A percentile compares a stretch with the other conserved stretches of the same genome.
phyloP scores from a whole-genome alignment of 2,329 filamentous ascomycete genomes.

The Ascochyta clinopodiicola region DNA sequence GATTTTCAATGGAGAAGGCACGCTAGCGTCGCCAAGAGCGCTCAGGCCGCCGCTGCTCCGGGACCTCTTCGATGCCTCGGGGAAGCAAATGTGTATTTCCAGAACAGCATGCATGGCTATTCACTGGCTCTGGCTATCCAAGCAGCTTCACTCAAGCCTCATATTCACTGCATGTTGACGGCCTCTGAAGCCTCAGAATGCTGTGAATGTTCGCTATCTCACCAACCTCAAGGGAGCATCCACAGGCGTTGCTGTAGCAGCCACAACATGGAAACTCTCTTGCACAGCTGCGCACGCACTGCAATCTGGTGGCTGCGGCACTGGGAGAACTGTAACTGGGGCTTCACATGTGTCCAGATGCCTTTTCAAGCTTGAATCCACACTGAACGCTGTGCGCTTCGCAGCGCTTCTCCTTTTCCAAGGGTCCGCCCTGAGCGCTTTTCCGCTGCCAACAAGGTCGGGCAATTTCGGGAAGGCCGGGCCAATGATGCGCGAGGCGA shows the following conservation, averaged over 20 bases:
- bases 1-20: slow-evolving; percentile 20
- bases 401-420: slow-evolving; percentile 18
- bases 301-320: slow-evolving; percentile 19
- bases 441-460: slow-evolving; percentile 24
- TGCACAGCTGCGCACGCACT: slow-evolving; percentile 22
- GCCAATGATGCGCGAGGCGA: slow-evolving; percentile 20
- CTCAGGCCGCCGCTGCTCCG: slow-evolving; percentile 33
- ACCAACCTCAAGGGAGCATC: slow-evolving; percentile 6
- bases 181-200: neutral
- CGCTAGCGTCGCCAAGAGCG: slow-evolving; percentile 27
- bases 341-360: slow-evolving; percentile 32
- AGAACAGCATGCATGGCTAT: slow-evolving; percentile 7
- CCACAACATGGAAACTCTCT: slow-evolving; percentile 20
- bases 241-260: slow-evolving; percentile 33
- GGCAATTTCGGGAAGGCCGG: slow-evolving; percentile 24
- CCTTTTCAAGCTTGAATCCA: slow-evolving; percentile 24
- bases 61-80: slow-evolving; percentile 33
- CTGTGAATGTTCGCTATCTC: slow-evolving; percentile 5
- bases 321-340: slow-evolving; percentile 25
- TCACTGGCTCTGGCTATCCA: neutral
- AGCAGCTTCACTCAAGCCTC: neutral
- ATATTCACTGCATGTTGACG: neutral
- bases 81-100: slow-evolving; percentile 14
- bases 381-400: slow-evolving; percentile 8
- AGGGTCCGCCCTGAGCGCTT: slow-evolving; percentile 20